Evolutionary conservation across 2,329 filamentous ascomycete genomes (phyloP), one percentile per base, ranked within the genome.

Genomic region (Xylaria arbuscula): DNA sequence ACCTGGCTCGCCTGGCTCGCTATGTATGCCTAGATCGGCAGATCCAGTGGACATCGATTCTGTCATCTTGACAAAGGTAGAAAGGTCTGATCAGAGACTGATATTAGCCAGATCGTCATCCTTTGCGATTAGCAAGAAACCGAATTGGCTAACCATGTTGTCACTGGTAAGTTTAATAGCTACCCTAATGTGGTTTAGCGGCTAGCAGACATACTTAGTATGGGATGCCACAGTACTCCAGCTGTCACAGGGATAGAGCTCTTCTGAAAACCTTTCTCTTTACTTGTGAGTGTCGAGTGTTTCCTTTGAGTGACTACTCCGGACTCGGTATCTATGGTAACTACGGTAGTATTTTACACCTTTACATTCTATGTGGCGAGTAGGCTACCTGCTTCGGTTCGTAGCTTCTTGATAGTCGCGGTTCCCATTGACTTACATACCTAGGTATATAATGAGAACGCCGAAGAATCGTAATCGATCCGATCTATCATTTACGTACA

Each of bases 41-140:
- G 8, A 34, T 54, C 1, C 10, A 48, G 62, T 62, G 62, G 57
- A 17, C 42, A 66, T 62, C 51, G 53, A 66, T 57, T 59, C 47
- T 57, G 42, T 60, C 65, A 67, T 50, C n/a, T 67, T 60, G 50
- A 55, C 60, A 60, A 55, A 63, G 48, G 15, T 15, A 17, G 48
- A 19, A 13, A n/a, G 13, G 28, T 28, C 28, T 28, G 28, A 28
- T 28, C 28, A 28, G 7, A 4, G 48, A 4, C 13, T 40, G 45
- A 22, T 59, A 59, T 50, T 22, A n/a, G 15, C n/a, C 19, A 58
- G n/a, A n/a, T 57, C 62, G 62, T 68, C 62, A 62, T 67, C 42
- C 47, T 45, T 42, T 11, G 28, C 51, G 28, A 55, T 36, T 17
- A 9, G 56, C 47, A 6, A 24, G 6, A 48, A 28, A 28, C 28